Evolutionary conservation across 768 basidiomycete species (phyloP), one percentile per base, ranked within the genome.

Genomic region (Tylopilus sp.): DNA sequence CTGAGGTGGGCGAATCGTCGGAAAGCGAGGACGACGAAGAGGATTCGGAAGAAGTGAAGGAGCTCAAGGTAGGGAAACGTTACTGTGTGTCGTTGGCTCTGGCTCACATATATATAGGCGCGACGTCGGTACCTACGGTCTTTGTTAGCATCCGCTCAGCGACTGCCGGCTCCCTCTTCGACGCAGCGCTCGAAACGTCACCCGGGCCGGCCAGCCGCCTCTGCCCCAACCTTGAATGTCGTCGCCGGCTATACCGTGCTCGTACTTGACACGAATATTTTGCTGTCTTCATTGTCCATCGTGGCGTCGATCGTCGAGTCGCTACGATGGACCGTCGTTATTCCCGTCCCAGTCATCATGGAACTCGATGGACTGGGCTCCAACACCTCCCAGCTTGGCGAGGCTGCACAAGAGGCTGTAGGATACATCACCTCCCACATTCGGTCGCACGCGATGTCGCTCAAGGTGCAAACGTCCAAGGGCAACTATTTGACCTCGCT

Each of bases 291-390:
- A 0, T 75, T 98, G 4, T 67, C 83, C 0, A 74, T 87, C 57
- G 76, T 99, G 52, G 69, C 80, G 0, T 79, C 84, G 12, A 75
- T 98, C 52, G 75, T 98, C 46, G 91, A 95, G 67, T 84, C 82
- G 53, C 70, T 83, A 17, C 75, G 74, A 23, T 98, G 94, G 93
- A 97, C 91, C 0, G 77, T 95, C 41, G 75, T 99, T 51, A 74
- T 99, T 0, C 97, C 97, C 4, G 79, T 98, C 3, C 95, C 94
- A 0, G 95, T 97, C 55, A 80, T 98, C 64, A 98, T 95, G 78
- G 97, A 99, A 60, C 84, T 99, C 8, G 95, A 99, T 58, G 93
- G 94, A n/a, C 82, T 98, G 8, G 76, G 80, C 1, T 69, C 73
- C 50, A 86, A 88, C 57, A 69, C 79, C 0, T 68, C 79, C 0